Conservation (phyloP, 345 rosid species). For the Populus ilicifolia region DNA sequence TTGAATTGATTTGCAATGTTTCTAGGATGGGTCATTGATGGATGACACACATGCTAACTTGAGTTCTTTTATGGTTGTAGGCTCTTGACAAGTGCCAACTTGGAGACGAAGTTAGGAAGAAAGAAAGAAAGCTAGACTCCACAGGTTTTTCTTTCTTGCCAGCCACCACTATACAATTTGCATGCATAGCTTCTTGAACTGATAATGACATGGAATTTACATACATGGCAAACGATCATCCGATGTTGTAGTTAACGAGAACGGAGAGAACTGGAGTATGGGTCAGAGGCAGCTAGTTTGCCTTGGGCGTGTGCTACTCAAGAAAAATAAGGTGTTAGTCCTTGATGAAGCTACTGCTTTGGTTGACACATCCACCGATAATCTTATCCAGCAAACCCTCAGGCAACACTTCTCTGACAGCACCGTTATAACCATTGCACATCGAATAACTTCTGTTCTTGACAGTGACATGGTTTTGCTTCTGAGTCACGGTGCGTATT, state of each 20-base stretch:
- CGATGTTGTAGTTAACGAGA: slow-evolving; percentile 50
- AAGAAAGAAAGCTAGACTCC: too few species aligned
- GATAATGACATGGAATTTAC: background rate
- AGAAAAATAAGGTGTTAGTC: slow-evolving; percentile 73
- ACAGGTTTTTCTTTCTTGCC: too few species aligned
- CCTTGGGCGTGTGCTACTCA: slow-evolving; percentile 73
- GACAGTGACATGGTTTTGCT: slow-evolving; percentile 82
- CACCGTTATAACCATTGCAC: slow-evolving; percentile 78
- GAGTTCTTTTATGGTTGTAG: slow-evolving; percentile 32
- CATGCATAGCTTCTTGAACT: background rate
- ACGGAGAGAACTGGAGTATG: slow-evolving; percentile 96
- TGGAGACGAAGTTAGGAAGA: too few species aligned
- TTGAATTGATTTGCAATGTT: background rate
- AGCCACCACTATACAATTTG: too few species aligned
- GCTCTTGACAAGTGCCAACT: slow-evolving; percentile 31
- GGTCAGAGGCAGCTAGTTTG: slow-evolving; percentile 88
- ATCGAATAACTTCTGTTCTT: slow-evolving; percentile 78
- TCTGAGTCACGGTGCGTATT: slow-evolving; percentile 55
- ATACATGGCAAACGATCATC: background rate
- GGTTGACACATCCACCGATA: slow-evolving; percentile 80
- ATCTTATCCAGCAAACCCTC: slow-evolving; percentile 71
- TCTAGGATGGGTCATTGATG: background rate
- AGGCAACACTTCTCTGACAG: slow-evolving; percentile 57
- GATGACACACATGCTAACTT: slow-evolving; percentile 1
- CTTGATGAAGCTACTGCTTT: slow-evolving; percentile 94